Base-by-base conservation (phyloP, 495 filamentous ascomycete species). In the Penicillium mononematosum region DNA sequence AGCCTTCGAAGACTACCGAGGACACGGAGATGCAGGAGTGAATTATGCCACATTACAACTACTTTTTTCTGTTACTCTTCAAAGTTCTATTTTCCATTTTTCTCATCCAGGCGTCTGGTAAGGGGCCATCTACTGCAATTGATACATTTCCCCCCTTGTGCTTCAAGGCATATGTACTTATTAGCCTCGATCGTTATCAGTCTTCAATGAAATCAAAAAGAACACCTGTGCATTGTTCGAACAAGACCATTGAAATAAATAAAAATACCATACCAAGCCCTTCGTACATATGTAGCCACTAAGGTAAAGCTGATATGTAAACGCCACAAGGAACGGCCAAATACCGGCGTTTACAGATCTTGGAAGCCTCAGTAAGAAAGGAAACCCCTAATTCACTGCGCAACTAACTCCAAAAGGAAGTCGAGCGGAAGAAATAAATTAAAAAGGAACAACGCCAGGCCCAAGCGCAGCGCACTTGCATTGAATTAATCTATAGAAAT, bases 11-110 rank as follows among this genome's bases (percentile, higher is more conserved):
- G 45, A 22, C 45, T 14, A 41, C 32, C n/a, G 60, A 68, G 34
- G 66, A 71, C 25, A 58, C 64, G 7, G 60, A 67, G 55, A 71
- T 71, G 69, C 52, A 70, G 58, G 67, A 70, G 27, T 64, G 55
- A 62, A 19, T 41, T 52, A 12, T 34, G 36, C 10, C 50, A 45
- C 38, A 48, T 34, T 52, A 55, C 41, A 29, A 45, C 42, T 45
- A 32, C n/a, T 19, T 38, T 50, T 50, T 34, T n/a, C 5, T 16
- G 31, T 46, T 50, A 14, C 36, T 25, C 20, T 44, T 27, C 24
- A 2, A 17, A 31, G 11, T 32, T 53, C 16, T 44, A 17, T 57
- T 25, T 49, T 34, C 29, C 25, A 20, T 45, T 27, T 36, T 46
- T 47, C 44, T 14, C 11, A 14, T 34, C 20, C 25, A 32, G 50